Evolutionary conservation across 2,329 filamentous ascomycete species (phyloP).

Genomic region (Aspergillus uvarum): DNA sequence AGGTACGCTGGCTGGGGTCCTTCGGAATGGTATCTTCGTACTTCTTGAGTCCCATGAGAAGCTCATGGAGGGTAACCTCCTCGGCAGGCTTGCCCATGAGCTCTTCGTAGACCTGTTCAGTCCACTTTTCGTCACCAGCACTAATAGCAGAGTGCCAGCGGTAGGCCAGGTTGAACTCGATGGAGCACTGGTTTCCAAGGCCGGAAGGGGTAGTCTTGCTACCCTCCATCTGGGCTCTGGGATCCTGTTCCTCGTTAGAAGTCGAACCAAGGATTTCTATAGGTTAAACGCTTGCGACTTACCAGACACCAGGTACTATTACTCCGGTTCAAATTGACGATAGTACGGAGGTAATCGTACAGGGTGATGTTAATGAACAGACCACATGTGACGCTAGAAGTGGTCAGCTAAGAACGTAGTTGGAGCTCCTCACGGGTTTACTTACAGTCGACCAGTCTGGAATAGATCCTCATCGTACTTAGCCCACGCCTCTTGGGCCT

Average conservation of each 20-base stretch:
- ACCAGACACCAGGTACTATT: constrained; percentile 76
- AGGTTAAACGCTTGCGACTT: constrained; percentile 1
- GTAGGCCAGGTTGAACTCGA: constrained; percentile 87
- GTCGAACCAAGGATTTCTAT: not conserved
- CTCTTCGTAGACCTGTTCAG: constrained; percentile 65
- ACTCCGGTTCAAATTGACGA: constrained; percentile 68
- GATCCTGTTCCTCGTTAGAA: constrained; percentile 51
- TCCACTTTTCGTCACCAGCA: constrained; percentile 76
- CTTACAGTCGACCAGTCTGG: constrained; percentile 68
- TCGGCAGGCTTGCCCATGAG: constrained; percentile 62
- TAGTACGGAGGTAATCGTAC: constrained; percentile 75
- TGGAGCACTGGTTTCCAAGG: constrained; percentile 78
- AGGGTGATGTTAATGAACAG: constrained; percentile 78
- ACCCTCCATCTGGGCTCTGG: constrained; percentile 67
- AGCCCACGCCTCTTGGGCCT: constrained; percentile 54
- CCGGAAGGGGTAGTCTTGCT: constrained; percentile 63
- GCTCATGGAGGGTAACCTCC: constrained; percentile 58
- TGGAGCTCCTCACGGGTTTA: not conserved
- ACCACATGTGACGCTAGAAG: constrained; percentile 61
- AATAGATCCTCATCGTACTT: constrained; percentile 77
- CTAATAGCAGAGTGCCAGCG: constrained; percentile 81
- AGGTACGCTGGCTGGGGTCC: constrained; percentile 68
- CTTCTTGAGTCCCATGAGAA: constrained; percentile 62
- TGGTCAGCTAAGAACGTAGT: constrained; percentile 17
- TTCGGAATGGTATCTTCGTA: constrained; percentile 61